phyloP scores from a whole-genome alignment of 768 basidiomycete species.

The Crucibulum laeve region DNA sequence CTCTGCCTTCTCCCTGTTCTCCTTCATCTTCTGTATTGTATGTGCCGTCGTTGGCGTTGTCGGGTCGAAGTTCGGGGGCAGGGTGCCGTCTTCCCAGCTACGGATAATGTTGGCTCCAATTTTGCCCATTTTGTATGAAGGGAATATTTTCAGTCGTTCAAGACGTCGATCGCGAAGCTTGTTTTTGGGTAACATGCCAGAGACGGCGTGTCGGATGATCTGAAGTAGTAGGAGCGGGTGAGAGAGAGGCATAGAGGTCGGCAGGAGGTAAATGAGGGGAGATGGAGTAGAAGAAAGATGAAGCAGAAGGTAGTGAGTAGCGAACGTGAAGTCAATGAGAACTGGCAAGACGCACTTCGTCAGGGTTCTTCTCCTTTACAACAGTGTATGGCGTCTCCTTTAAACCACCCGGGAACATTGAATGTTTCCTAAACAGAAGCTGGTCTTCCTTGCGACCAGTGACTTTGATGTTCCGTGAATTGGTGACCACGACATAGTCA shows the following conservation, averaged over 20 bases:
- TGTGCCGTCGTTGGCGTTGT: constrained; percentile 33
- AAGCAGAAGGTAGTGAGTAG: too few species aligned
- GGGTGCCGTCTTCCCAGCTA: constrained; percentile 80
- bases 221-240: too few species aligned
- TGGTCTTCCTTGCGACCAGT: constrained; percentile 89
- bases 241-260: background rate
- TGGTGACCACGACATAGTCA: constrained; percentile 96
- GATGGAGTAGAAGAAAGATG: background rate
- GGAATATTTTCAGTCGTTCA: constrained; percentile 85
- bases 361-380: constrained; percentile 84
- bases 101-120: constrained; percentile 73
- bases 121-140: constrained; percentile 72
- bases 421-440: constrained; percentile 82
- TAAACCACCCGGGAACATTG: constrained; percentile 90
- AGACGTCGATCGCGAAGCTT: constrained; percentile 86
- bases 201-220: constrained; percentile 95
- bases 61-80: constrained; percentile 46
- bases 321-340: too few species aligned
- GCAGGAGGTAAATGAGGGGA: constrained; percentile 1
- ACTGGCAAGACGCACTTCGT: constrained; percentile 82
- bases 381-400: constrained; percentile 84
- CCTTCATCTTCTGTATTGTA: constrained; percentile 29
- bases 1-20: constrained; percentile 9
- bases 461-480: constrained; percentile 77
- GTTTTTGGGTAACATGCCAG: constrained; percentile 99